A percentile compares a stretch with the other conserved stretches of the same genome.
Conservation (phyloP, 768 basidiomycete genomes). For the Leccinum incarnatum region DNA sequence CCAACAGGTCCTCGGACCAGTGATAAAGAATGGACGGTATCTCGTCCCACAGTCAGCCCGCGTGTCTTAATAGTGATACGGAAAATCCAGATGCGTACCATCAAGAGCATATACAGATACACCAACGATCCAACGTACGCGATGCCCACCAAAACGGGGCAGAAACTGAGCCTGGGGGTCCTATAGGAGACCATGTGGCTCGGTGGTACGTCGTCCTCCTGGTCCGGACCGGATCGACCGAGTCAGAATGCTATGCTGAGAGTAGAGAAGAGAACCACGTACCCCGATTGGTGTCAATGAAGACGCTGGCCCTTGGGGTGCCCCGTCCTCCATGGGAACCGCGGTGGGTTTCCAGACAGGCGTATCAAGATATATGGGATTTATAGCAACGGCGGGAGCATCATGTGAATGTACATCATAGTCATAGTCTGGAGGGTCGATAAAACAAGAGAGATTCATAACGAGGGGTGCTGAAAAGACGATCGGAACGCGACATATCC, state of each 20-base stretch:
- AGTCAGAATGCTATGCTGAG: not conserved
- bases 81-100: slow-evolving; percentile 9
- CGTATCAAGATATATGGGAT: not conserved
- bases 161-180: slow-evolving; percentile 20
- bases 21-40: slow-evolving; percentile 18
- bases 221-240: too few relatives aligned
- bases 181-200: slow-evolving; percentile 3
- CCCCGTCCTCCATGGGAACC: not conserved
- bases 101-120: slow-evolving; percentile 23
- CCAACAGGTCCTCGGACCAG: slow-evolving; percentile 20
- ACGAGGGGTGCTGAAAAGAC: not conserved
- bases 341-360: not conserved
- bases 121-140: slow-evolving; percentile 15
- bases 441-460: slow-evolving; percentile 5
- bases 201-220: slow-evolving; percentile 2
- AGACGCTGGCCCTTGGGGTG: not conserved
- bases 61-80: too few relatives aligned
- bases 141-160: slow-evolving; percentile 14
- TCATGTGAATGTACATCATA: not conserved
- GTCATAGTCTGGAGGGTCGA: not conserved
- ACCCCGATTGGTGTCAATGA: not conserved
- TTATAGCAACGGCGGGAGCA: not conserved
- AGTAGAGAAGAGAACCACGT: not conserved
- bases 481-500: slow-evolving; percentile 5
- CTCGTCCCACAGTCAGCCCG: slow-evolving; percentile 8